Base-by-base conservation (phyloP, 2,329 filamentous ascomycete species). In the Zymoseptoria crescenta region DNA sequence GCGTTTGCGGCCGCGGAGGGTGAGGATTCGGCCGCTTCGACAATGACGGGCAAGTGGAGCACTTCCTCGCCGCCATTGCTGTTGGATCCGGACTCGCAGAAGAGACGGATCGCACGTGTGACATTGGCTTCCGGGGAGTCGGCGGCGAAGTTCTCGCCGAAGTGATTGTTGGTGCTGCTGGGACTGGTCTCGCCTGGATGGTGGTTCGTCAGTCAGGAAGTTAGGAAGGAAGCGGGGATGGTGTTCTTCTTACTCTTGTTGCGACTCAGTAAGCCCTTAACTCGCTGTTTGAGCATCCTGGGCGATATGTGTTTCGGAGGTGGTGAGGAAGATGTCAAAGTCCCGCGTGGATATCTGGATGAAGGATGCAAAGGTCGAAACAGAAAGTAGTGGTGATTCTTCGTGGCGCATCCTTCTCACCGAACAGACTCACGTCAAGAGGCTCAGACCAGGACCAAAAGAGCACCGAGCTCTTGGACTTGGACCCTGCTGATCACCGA, bases 1-100 rank as follows among this genome's bases (percentile, higher is more conserved):
- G 89, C 90, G 68, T 92, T 88, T 64, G 87, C 85, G 24, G 93
- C 92, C 5, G 94, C 94, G 52, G 80, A 79, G 8, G 94, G 93
- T 52, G 90, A 96, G 28, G 92, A 96, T 74, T 97, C 94, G 78
- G 92, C 92, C 56, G 88, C 85, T 71, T 97, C 94, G 77, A 99
- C 94, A 66, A 99, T 96, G 60, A 87, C 84, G 8, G 94, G 94
- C 41, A 97, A 87, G 71, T 92, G 90, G 60, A 96, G 86, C 63
- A 96, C 91, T 78, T 97, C 94, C 73, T 95, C 89, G 71, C 87
- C 89, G 80, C 68, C 69, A 81, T 59, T 82, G 78, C 56, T 82
- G 80, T 63, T 56, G 49, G 61, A 60, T 19, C 83, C 85, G 54
- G 88, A 87, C 75, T 93, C 87, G 79, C 90, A 95, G 73, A 96